Evolutionary conservation across 2,329 filamentous ascomycete genomes (phyloP), one percentile per base, ranked within the genome.

Genomic region (Cryphonectria nitschkei): DNA sequence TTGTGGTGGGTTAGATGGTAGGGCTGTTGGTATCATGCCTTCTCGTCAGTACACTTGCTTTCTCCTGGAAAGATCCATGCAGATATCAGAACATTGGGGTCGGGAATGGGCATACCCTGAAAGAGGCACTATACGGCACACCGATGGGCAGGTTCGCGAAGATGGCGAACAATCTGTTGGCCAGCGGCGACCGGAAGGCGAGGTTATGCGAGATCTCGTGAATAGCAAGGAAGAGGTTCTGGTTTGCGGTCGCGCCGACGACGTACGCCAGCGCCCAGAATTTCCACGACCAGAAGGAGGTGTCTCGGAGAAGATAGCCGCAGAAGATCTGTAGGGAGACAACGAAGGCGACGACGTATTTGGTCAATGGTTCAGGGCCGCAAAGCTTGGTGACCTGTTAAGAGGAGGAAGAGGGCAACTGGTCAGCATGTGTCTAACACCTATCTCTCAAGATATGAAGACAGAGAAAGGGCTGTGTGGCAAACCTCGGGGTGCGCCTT

Each of bases 1-100:
- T 99, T 99, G 88, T 99, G 96, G 83, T 99, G 96, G 1, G 96
- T 99, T 56, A 99, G 90, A 80, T 99, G 96, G 85, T 99, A 99
- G 5, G 96, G 96, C 88, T 94, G 75, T 64, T 14, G 14, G 52
- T 56, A 29, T 29, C 67, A 32, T n/a, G 7, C 4, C 7, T 26
- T 32, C 19, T 9, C 22, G 50, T 67, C 16, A 67, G 65, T 22
- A 60, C 34, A 13, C 39, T 43, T 58, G 52, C 16, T 26, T 7
- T 46, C 6, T 16, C 14, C 37, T 9, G 41, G n/a, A 16, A 32
- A 11, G 26, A 29, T 34, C 0, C 22, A n/a, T 43, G 19, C 19
- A 29, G 16, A 13, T 13, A 14, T 41, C 34, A 19, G 34, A 13
- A 37, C n/a, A 58, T 46, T 7, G 46, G 16, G 14, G 14, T 16